Evolutionary conservation across 257 asterid species (phyloP), one percentile per base, ranked within the genome.

Genomic region (Lavandula angustifolia): DNA sequence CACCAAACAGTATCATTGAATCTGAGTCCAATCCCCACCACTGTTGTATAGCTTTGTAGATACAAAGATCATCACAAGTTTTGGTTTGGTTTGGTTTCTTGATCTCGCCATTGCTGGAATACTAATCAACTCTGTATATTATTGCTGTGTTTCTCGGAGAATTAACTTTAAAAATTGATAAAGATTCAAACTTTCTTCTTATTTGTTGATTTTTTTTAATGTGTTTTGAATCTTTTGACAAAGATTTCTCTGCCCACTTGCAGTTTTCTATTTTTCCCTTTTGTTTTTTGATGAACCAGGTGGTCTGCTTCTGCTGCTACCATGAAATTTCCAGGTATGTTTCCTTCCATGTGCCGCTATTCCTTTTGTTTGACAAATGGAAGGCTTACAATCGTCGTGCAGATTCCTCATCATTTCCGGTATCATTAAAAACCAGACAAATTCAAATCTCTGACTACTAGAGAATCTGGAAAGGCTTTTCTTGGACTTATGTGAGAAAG

Each of bases 1-100:
- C 9, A 60, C 88, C 3, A 82, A 78, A 51, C 78, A 72, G 37
- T 78, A 75, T 72, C 73, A 73, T 54, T 86, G 10, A 9, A 1
- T 3, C 12, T 42, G 9, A 37, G 2, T 37, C 10, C 1, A 22
- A 22, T 22, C 27, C 27, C 1, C 27, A 22, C 27, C 27, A 0
- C 27, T 22, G 27, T 22, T 22, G 27, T 22, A 22, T 22, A 22
- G 27, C 27, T 6, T 34, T 34, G 7, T 34, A 9, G 42, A 37
- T 37, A 37, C 42, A 37, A 37, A 34, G 38, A 6, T 22, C 27
- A 22, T 22, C 27, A 22, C 27, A 22, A 22, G 27, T 22, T 22
- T 22, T 22, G 27, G 27, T 22, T 22, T 22, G 27, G 1, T 22
- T 22, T 22, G 27, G 27, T 22, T 22, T 22, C 27, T 22, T 22